A percentile compares a stretch with the other conserved stretches of the same genome.
Conservation (phyloP, 768 basidiomycete genomes). For the Scleroderma bovista region DNA sequence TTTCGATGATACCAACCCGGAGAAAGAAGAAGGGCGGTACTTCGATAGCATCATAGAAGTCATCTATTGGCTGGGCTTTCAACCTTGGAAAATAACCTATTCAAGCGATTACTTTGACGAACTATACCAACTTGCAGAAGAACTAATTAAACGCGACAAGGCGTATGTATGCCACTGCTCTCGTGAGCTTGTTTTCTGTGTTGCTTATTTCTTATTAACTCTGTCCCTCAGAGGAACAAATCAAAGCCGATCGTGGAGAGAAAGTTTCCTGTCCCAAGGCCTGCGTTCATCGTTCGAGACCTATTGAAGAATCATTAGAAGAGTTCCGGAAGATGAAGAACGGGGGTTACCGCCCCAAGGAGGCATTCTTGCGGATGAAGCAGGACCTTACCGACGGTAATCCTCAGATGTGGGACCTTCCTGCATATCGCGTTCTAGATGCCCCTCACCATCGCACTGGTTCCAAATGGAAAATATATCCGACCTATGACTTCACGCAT, state of each 20-base stretch:
- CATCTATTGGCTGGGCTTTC: constrained; percentile 93
- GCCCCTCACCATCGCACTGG: constrained; percentile 91
- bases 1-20: constrained; percentile 98
- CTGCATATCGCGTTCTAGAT: constrained; percentile 90
- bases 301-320: constrained; percentile 76
- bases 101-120: constrained; percentile 95
- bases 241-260: constrained; percentile 82
- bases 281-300: constrained; percentile 82
- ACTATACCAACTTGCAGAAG: constrained; percentile 80
- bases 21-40: constrained; percentile 93
- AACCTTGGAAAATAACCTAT: constrained; percentile 99
- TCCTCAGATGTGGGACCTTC: constrained; percentile 99
- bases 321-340: constrained; percentile 93
- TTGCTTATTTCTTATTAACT: constrained; percentile 2
- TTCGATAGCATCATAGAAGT: constrained; percentile 96
- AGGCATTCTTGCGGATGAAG: constrained; percentile 95
- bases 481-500: constrained; percentile 98
- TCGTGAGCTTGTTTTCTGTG: constrained; percentile 51
- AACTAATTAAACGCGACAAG: constrained; percentile 84
- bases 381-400: constrained; percentile 89
- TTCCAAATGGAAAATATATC: constrained; percentile 94
- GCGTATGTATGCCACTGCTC: constrained; percentile 96
- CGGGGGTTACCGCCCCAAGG: constrained; percentile 86
- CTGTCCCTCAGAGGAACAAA: constrained; percentile 72
- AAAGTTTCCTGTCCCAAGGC: constrained; percentile 75